Evolutionary conservation across 441 rosid species (phyloP), one percentile per base, ranked within the genome.

Genomic region (Arabidopsis hybrid): DNA sequence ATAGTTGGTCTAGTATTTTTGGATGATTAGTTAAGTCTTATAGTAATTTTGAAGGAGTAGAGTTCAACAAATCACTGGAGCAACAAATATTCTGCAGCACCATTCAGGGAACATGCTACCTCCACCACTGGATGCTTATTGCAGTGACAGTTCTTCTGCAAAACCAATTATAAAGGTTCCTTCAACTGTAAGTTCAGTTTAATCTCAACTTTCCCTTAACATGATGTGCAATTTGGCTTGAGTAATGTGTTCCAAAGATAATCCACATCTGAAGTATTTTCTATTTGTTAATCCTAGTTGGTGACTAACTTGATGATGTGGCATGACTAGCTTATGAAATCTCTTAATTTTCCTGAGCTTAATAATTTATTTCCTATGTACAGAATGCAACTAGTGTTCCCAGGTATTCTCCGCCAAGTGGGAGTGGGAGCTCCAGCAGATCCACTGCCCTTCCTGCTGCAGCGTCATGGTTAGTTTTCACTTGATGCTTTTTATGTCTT

Each of bases 361-460:
- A 32, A 29, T 66, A 66, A 1, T 35, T 46, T 59, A 6, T 14
- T 16, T 45, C 60, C 39, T 70, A n/a, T 50, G 49, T 51, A 72
- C 89, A 95, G 95, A 85, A 39, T 82, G 59, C 83, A 17, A 56
- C 73, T 29, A 80, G 75, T 51, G 77, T 63, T 65, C 74, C 82
- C 69, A 91, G 79, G 82, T 82, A 81, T 77, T 88, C 98, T 67
- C 92, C 95, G 35, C 94, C 97, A 63, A 89, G 86, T 83, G 97
- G 92, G 63, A 69, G 69, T 47, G 71, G 79, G 78, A 86, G 81
- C 75, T 75, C 82, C 49, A 75, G 88, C 65, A 85, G 88, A 83
- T 82, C 90, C 26, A 65, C 79, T 38, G 86, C 84, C 32, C 97
- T 93, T 69, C 99, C 98, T 78, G 92, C 96, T 49, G 97, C 90